Evolutionary conservation across 2,329 filamentous ascomycete genomes (phyloP).

Genomic region (Bisporella sp.): DNA sequence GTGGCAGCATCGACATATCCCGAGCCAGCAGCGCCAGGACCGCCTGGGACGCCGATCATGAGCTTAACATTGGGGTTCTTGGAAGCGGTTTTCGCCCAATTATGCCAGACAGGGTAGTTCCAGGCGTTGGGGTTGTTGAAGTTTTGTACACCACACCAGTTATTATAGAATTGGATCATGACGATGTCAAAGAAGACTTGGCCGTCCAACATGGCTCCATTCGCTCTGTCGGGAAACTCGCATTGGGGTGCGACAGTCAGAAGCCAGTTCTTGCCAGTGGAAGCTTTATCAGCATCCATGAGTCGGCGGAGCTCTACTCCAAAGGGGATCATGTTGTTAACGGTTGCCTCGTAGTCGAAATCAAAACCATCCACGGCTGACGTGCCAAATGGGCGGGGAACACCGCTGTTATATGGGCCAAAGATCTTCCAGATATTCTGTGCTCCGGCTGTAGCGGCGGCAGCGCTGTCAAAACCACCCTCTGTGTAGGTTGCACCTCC

Average conservation of each 20-base stretch:
- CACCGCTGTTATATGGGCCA: conserved; percentile 44
- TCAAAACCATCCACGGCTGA: conserved; percentile 69
- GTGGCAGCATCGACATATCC: conserved; percentile 46
- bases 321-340: conserved; percentile 54
- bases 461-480: conserved; percentile 52
- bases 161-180: conserved; percentile 38
- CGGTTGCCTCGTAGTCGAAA: conserved; percentile 60
- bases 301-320: conserved; percentile 47
- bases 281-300: conserved; percentile 39
- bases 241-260: conserved; percentile 64
- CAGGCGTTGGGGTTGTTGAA: conserved; percentile 47
- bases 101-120: conserved; percentile 59
- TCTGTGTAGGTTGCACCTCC: conserved; percentile 65
- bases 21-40: conserved; percentile 36
- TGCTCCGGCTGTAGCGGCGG: conserved; percentile 48
- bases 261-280: conserved; percentile 44
- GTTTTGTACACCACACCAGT: conserved; percentile 49
- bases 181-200: conserved; percentile 38
- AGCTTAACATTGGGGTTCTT: conserved; percentile 55
- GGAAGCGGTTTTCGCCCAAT: conserved; percentile 52
- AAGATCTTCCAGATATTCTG: conserved; percentile 64
- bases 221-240: conserved; percentile 54
- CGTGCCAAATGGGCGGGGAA: conserved; percentile 58
- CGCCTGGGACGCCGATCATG: conserved; percentile 52
- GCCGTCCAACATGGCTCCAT: conserved; percentile 48